Conservation (phyloP, 306 rosid species). For the Prunus persica region DNA sequence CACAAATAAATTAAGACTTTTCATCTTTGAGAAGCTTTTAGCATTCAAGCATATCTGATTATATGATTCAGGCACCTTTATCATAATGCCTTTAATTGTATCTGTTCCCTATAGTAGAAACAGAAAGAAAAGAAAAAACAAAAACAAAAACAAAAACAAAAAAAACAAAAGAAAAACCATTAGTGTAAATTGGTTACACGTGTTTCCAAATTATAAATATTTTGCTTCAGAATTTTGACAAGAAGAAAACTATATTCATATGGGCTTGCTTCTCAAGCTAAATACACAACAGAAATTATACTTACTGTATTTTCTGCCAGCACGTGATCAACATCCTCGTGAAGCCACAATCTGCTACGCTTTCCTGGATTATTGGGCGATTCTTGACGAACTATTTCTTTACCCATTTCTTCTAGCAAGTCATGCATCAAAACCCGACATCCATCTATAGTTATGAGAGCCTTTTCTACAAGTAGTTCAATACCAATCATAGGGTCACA, state of each 20-base stretch:
- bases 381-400: constrained; percentile 22
- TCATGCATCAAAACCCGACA: constrained; percentile 27
- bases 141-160: too few species aligned
- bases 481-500: constrained; percentile 29
- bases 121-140: too few species aligned
- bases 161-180: too few species aligned
- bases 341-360: constrained; percentile 30
- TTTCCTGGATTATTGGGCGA: constrained; percentile 10
- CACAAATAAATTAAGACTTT: constrained; percentile 22
- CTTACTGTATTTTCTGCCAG: not conserved
- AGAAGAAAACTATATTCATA: too few species aligned
- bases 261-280: not conserved
- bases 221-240: not conserved
- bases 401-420: constrained; percentile 38
- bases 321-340: constrained; percentile 23
- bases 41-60: constrained; percentile 18
- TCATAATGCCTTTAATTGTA: not conserved
- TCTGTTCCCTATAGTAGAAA: not conserved
- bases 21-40: constrained; percentile 23
- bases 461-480: constrained; percentile 16
- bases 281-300: not conserved
- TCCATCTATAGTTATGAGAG: constrained; percentile 4
- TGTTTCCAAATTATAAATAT: not conserved
- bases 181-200: not conserved
- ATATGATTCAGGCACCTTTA: not conserved